These are phyloP conservation scores for Aegilops longissima DNA, from an alignment of 176 grass and related monocot genomes.

Conservation along the genomic window DNA sequence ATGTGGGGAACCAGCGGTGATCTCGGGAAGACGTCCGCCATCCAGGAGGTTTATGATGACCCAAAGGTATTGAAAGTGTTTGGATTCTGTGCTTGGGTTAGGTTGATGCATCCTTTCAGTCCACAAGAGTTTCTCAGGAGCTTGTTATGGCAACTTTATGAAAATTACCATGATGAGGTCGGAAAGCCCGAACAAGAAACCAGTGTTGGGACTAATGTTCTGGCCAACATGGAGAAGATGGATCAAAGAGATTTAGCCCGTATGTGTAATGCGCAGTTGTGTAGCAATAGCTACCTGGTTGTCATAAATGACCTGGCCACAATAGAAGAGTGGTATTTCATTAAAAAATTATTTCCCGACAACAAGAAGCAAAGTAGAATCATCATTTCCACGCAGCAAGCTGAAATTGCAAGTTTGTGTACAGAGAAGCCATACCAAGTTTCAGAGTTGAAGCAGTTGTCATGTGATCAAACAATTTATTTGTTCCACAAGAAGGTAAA, in stretches of 20 bases:
- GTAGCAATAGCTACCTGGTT: background rate
- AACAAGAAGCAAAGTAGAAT: slow-evolving; percentile 12
- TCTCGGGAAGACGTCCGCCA: background rate
- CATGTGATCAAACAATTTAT: background rate
- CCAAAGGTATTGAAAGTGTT: background rate
- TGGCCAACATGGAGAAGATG: background rate
- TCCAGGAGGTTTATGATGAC: background rate
- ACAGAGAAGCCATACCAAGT: background rate
- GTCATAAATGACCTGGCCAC: background rate
- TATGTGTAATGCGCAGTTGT: background rate
- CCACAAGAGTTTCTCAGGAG: background rate
- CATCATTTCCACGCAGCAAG: background rate
- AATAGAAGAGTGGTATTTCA: background rate
- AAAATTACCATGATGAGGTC: background rate
- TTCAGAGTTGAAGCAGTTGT: background rate
- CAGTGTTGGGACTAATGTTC: background rate
- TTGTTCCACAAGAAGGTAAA: background rate
- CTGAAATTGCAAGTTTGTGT: slow-evolving; percentile 24
- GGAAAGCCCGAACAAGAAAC: background rate
- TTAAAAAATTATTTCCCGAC: background rate
- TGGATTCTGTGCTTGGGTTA: background rate
- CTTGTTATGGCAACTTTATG: background rate
- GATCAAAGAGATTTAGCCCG: background rate
- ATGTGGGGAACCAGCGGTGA: background rate
- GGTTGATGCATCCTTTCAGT: background rate